Percentiles rank a stretch among this genome's conserved stretches.
These are phyloP conservation scores for Coemansia sp. DNA, from an alignment of 192 early-diverging fungal genomes.

Conservation along the genomic window DNA sequence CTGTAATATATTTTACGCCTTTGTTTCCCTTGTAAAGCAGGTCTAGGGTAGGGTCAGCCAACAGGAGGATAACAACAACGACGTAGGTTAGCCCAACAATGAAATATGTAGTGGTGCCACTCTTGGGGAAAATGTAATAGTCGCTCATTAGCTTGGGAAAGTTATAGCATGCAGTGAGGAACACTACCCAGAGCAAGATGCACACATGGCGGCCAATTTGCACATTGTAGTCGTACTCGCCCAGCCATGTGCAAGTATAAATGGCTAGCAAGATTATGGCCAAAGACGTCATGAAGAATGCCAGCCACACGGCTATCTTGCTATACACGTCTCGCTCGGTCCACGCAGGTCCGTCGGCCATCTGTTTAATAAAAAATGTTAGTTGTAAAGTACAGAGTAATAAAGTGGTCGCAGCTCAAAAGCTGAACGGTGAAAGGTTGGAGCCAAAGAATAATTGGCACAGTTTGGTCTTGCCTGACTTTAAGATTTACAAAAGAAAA, in stretches of 20 bases:
- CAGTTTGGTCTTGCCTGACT: neutral
- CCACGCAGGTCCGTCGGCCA: neutral
- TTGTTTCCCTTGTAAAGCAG: slow-evolving; percentile 7
- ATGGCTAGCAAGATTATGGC: slow-evolving; percentile 6
- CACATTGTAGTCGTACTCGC: slow-evolving; percentile 12
- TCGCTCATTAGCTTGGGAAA: neutral
- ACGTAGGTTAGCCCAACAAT: neutral
- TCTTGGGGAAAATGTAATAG: slow-evolving; percentile 8
- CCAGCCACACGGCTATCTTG: neutral
- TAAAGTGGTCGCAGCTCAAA: neutral
- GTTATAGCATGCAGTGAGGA: neutral
- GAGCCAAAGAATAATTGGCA: too few species aligned
- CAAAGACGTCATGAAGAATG: neutral
- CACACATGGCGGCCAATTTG: slow-evolving; percentile 8
- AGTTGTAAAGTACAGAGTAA: neutral
- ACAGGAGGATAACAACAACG: neutral
- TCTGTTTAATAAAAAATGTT: neutral
- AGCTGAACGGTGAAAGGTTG: too few species aligned
- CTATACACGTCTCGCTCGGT: neutral
- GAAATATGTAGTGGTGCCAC: neutral
- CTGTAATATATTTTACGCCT: neutral
- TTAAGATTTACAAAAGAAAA: neutral
- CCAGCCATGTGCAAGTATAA: slow-evolving; percentile 13
- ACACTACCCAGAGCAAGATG: neutral
- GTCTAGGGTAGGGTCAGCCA: slow-evolving; percentile 3